Evolutionary conservation across 371 early-diverging fungal species (phyloP), one percentile per base, ranked within the genome.

Genomic region (Circinella umbellata): DNA sequence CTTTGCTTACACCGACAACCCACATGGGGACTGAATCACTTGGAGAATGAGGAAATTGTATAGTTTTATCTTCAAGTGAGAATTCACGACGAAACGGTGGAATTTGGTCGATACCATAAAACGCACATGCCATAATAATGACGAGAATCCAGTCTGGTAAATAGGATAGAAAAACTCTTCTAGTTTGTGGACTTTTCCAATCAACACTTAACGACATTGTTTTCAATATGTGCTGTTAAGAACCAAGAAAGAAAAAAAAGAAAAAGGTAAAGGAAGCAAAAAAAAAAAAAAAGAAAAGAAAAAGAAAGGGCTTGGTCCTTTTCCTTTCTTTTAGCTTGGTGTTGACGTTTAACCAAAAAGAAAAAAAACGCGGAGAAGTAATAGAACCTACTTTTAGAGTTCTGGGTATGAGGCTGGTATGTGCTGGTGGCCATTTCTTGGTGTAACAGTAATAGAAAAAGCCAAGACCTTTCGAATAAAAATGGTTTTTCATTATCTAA

Each of bases 51-150:
- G 90, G 88, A 73, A 85, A 88, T 76, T 84, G 83, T 60, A 94
- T 89, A 11, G 88, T 84, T 47, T 80, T 87, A 76, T 94, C 91
- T 6, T 81, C 77, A 35, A 93, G 78, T 15, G 91, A 91, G 76
- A 94, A 93, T 64, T 84, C 77, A 61, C 93, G 86, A 63, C 88
- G 88, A 77, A 84, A 92, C 2, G 94, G 93, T 18, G 85, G 74
- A 27, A 92, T 72, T 36, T 73, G 73, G 64, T 91, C 89, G 60
- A 93, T 77, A 53, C 80, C 73, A 39, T 80, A 86, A 73, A 89
- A 91, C 27, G 79, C 80, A 8, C 71, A 74, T 0, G 86, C 79
- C 85, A 93, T 88, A 15, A 88, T 68, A 2, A 89, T 48, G 18
- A 92, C 86, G 10, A 91, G 73, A 0, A 81, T 35, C 90, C 93